phyloP scores from a whole-genome alignment of 1,139 yeast species.

The Hyphopichia buzzinii region DNA sequence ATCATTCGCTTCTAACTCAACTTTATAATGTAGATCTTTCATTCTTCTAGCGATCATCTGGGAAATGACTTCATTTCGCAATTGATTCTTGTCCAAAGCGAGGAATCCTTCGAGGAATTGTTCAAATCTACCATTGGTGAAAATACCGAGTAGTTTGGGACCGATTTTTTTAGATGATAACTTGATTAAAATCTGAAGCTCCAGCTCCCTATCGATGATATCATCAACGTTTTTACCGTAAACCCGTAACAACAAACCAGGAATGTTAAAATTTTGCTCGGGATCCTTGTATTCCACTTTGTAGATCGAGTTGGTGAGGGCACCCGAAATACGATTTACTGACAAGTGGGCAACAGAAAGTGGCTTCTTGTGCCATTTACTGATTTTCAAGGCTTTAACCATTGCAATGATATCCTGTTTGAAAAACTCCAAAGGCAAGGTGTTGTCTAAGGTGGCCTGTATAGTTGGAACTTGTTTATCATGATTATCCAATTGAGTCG shows the following conservation, averaged over 20 bases:
- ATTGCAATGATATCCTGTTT: constrained; percentile 75
- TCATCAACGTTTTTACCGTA: constrained; percentile 91
- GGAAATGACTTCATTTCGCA: constrained; percentile 72
- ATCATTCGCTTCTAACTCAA: constrained; percentile 57
- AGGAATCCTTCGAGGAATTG: constrained; percentile 80
- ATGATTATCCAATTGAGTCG: constrained; percentile 23
- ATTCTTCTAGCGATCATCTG: constrained; percentile 91
- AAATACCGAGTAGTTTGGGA: constrained; percentile 84
- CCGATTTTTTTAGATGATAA: constrained; percentile 80
- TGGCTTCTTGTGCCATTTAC: constrained; percentile 69
- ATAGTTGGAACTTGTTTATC: constrained; percentile 36
- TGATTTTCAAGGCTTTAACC: constrained; percentile 60
- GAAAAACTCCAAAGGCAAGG: constrained; percentile 79
- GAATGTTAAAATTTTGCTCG: constrained; percentile 28
- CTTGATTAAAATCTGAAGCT: constrained; percentile 68
- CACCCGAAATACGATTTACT: constrained; percentile 74
- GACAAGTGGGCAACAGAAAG: constrained; percentile 46
- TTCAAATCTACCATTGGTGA: constrained; percentile 88
- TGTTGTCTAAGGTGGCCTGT: constrained; percentile 55
- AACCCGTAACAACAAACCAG: constrained; percentile 63
- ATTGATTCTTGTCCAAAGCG: constrained; percentile 69
- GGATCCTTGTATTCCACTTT: constrained; percentile 49
- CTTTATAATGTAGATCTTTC: constrained; percentile 88
- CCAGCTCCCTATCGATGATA: constrained; percentile 82
- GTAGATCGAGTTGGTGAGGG: constrained; percentile 87